These are phyloP conservation scores for Simplicillium sp. DNA, from an alignment of 2,329 filamentous ascomycete genomes.

Conservation along the genomic window DNA sequence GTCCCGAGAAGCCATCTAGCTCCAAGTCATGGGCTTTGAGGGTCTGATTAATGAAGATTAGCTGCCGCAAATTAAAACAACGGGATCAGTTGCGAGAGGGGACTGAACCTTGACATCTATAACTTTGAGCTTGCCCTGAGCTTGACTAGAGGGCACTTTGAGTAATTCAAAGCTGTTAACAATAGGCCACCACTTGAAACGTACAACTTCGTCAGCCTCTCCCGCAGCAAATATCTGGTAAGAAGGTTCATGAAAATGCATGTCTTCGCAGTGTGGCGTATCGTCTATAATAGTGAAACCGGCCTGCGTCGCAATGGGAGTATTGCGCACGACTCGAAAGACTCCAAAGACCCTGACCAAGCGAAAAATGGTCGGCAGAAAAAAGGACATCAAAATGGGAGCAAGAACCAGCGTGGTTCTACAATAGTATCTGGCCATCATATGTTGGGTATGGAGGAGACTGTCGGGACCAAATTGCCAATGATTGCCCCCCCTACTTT, in stretches of 20 bases:
- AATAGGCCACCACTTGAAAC: slow-evolving; percentile 44
- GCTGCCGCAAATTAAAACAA: too few relatives aligned
- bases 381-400: too few relatives aligned
- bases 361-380: too few relatives aligned
- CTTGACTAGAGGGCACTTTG: slow-evolving; percentile 21
- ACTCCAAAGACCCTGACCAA: slow-evolving; percentile 2
- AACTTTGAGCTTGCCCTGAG: slow-evolving; percentile 36
- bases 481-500: too few relatives aligned
- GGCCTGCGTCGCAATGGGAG: slow-evolving; percentile 5
- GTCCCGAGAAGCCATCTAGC: slow-evolving; percentile 39
- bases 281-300: slow-evolving; percentile 35
- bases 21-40: slow-evolving; percentile 32
- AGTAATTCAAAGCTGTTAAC: slow-evolving; percentile 30
- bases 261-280: slow-evolving; percentile 48
- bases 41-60: slow-evolving; percentile 27
- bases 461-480: too few relatives aligned
- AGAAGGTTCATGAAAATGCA: slow-evolving; percentile 42
- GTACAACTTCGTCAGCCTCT: slow-evolving; percentile 28
- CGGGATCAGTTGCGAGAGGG: too few relatives aligned
- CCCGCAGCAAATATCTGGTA: slow-evolving; percentile 47
- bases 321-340: slow-evolving; percentile 1
- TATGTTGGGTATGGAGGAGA: too few relatives aligned
- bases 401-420: too few relatives aligned
- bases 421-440: too few relatives aligned
- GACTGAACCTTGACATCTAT: slow-evolving; percentile 44